phyloP scores from a whole-genome alignment of 2,329 filamentous ascomycete genomes.

The Diaporthe vexans region DNA sequence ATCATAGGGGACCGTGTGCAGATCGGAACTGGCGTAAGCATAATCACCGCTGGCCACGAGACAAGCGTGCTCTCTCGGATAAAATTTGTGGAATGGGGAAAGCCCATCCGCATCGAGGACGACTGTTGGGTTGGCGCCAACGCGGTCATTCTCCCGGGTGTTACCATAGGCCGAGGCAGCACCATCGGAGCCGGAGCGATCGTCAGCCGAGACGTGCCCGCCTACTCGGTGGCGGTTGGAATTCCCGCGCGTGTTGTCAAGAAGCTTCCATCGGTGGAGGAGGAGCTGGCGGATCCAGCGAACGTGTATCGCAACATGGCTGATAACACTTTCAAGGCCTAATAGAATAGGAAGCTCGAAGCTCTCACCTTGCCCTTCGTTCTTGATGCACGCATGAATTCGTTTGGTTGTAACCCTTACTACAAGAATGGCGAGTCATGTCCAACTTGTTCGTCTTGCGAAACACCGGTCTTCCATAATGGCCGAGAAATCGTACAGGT shows the following conservation, averaged over 20 bases:
- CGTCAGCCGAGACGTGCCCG: conserved; percentile 80
- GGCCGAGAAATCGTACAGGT: not conserved
- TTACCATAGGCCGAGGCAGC: conserved; percentile 80
- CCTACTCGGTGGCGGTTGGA: conserved; percentile 73
- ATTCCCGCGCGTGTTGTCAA: conserved; percentile 74
- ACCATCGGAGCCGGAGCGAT: conserved; percentile 86
- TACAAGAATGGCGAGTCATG: too few relatives aligned
- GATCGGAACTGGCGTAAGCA: conserved; percentile 78
- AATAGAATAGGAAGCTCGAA: not conserved
- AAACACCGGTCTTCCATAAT: not conserved
- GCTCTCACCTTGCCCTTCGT: fast-evolving
- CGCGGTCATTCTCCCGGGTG: conserved; percentile 78
- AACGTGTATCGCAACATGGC: conserved; percentile 14
- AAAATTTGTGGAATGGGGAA: conserved; percentile 70
- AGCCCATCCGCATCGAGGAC: conserved; percentile 80
- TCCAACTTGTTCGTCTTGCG: not conserved
- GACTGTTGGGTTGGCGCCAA: conserved; percentile 87
- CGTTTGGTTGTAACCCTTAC: not conserved
- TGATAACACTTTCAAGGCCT: conserved; percentile 4
- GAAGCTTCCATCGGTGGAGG: conserved; percentile 47
- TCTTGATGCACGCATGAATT: not conserved
- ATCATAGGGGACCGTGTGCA: conserved; percentile 78
- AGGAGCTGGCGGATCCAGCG: conserved; percentile 9
- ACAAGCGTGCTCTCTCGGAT: conserved; percentile 67
- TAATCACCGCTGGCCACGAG: conserved; percentile 81